Evolutionary conservation across 1,284 basidiomycete genomes (phyloP), one percentile per base, ranked within the genome.

Genomic region (Tausonia pullulans): DNA sequence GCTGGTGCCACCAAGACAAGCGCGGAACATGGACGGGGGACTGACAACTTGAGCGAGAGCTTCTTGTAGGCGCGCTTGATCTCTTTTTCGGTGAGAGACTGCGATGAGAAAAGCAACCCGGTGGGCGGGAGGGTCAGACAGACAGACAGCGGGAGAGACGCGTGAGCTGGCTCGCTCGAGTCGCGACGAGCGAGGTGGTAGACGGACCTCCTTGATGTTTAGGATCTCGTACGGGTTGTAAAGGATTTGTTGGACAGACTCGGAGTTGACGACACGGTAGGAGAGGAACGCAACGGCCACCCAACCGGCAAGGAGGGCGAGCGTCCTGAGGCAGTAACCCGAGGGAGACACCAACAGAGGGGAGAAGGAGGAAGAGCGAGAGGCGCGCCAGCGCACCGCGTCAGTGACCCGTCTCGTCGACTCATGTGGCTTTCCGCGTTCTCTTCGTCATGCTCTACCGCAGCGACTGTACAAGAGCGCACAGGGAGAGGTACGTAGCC

Each of bases 51-150:
- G 71, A 87, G 81, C 1, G 92, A 94, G n/a, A 98, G 82, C 72
- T 88, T 88, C 79, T 94, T 96, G 81, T 88, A 98, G 75, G 93
- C 90, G 13, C 90, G 89, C 77, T 96, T 97, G 77, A 99, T 96
- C 66, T 94, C 88, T 77, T 95, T 94, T 72, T 95, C 87, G 4
- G 86, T 80, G 0, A 81, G 73, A 48, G 83, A 81, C 87, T 86
- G 69, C 13, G 43, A 53, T 61, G 14, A 13, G 50, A 43, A 61
- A 53, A 10, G 56, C 0, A 5, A 10, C 55, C 10, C 40, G n/a
- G 10, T 39, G 53, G 58, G 53, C 43, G 49, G 9, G 3, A 40
- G 43, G 52, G 49, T 40, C n/a, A 16, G 43, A 5, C 10, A 16
- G n/a, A 39, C 9, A 39, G 13, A 51, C 52, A 9, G 7, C 55